phyloP scores from a whole-genome alignment of 495 filamentous ascomycete genomes.

The Hypoxylon lenormandii region DNA sequence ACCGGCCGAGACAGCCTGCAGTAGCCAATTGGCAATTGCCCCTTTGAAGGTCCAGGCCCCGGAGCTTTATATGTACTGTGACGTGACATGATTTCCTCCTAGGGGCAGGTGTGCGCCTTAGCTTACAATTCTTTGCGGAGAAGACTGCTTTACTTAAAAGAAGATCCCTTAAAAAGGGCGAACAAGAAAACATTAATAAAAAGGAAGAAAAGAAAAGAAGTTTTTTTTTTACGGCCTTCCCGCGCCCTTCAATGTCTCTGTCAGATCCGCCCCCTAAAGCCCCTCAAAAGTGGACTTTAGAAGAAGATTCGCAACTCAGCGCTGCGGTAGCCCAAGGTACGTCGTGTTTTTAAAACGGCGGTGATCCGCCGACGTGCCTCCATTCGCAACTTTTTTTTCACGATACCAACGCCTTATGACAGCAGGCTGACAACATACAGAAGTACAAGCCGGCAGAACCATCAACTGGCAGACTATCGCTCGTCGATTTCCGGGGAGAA shows the following conservation, averaged over 20 bases:
- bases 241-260: conserved; percentile 2
- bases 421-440: not conserved
- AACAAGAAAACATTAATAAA: too few relatives aligned
- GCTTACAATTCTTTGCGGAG: not conserved
- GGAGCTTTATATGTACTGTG: conserved; percentile 7
- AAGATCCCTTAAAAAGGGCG: not conserved
- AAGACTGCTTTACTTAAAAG: conserved; percentile 3
- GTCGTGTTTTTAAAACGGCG: not conserved
- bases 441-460: conserved; percentile 18
- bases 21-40: not conserved
- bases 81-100: conserved; percentile 2
- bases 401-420: not conserved
- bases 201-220: not conserved
- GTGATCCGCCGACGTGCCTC: too few relatives aligned
- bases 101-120: conserved; percentile 2
- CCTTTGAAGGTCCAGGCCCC: not conserved
- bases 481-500: conserved; percentile 54
- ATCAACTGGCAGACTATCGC: conserved; percentile 60
- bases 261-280: conserved; percentile 1
- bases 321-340: conserved; percentile 4
- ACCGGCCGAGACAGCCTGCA: not conserved
- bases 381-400: not conserved
- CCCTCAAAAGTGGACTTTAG: conserved; percentile 9
- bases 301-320: conserved; percentile 1
- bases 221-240: not conserved